Evolutionary conservation across 1,139 yeast genomes (phyloP).

Genomic region (Taphrina populina): DNA sequence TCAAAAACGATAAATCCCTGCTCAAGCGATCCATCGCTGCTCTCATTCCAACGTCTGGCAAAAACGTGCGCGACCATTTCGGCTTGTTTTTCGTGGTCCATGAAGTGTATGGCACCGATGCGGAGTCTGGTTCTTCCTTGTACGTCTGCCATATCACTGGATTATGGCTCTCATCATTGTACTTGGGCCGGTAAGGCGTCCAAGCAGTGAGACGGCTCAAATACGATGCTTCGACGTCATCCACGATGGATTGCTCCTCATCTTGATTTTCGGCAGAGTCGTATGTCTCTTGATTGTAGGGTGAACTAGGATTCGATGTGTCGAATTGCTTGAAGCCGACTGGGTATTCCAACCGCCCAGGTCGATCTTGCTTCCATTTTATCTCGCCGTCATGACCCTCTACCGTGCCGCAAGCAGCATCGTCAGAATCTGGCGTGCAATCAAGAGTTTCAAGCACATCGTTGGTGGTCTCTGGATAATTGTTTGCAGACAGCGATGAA

Average conservation of each 20-base stretch:
- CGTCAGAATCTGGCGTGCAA: slow-evolving; percentile 3
- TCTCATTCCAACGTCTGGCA: slow-evolving; percentile 1
- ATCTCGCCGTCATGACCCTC: not conserved
- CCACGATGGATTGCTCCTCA: not conserved
- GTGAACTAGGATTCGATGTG: slow-evolving; percentile 5
- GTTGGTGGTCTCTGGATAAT: not conserved
- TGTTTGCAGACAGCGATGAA: too few species aligned
- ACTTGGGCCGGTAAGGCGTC: slow-evolving; percentile 3
- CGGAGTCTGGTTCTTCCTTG: slow-evolving; percentile 14
- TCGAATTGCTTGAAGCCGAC: slow-evolving; percentile 20
- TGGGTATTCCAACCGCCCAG: slow-evolving; percentile 8
- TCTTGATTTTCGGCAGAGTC: not conserved
- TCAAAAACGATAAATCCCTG: slow-evolving; percentile 17
- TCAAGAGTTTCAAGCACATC: not conserved
- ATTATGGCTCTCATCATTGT: slow-evolving; percentile 15
- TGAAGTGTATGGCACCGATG: slow-evolving; percentile 17
- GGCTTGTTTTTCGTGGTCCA: slow-evolving; percentile 19
- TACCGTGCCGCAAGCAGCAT: not conserved
- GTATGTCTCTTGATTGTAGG: slow-evolving; percentile 9
- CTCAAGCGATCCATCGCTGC: slow-evolving; percentile 5
- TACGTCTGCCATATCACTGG: slow-evolving; percentile 28
- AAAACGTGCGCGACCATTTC: slow-evolving; percentile 14
- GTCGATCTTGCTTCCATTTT: not conserved
- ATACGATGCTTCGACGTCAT: not conserved
- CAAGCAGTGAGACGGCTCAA: slow-evolving; percentile 6